Evolutionary conservation across 352 stramenopile species (phyloP), one percentile per base, ranked within the genome.

Genomic region (Globisporangium cylindrosporum): DNA sequence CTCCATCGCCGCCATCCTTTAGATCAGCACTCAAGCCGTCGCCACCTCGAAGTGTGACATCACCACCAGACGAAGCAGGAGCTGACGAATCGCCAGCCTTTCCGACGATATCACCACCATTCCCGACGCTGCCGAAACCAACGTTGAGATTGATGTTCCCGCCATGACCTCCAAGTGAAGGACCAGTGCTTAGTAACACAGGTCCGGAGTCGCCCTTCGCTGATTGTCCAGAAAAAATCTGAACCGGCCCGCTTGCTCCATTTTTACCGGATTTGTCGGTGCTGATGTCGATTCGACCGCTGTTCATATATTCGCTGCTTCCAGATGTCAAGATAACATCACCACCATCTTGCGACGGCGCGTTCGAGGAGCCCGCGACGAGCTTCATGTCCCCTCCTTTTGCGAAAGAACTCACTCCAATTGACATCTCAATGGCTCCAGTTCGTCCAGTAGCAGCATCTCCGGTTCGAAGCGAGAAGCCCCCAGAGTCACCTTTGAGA

Each of bases 241-340:
- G 63, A 59, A 97, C 77, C n/a, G 72, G 78, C 2, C 91, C 90
- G 67, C 84, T 97, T 20, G 80, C 78, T n/a, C 93, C 93, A 66
- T 73, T 67, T 58, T 71, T 78, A 14, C 92, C 93, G 12, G 92
- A 91, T 43, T 88, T 77, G 20, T 86, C 78, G 8, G 88, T 97
- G 29, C 73, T 73, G 41, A 98, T 67, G 18, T 68, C 80, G n/a
- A 98, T 70, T 38, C 70, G 73, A 10, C 96, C 95, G 62, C 88
- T 98, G 59, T 93, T 89, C 38, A 67, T 70, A 36, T 77, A 72
- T 5, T 76, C 68, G 43, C 83, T 92, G 62, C 67, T 86, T 1
- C 94, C 96, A 62, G 88, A 95, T 15, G 65, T 78, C 64, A 98
- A 82, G 4, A 74, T 59, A 27, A 98, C 77, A 36, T 81, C 78